Conservation (phyloP, 768 basidiomycete species). For the Leccinum olivaceopallidum region DNA sequence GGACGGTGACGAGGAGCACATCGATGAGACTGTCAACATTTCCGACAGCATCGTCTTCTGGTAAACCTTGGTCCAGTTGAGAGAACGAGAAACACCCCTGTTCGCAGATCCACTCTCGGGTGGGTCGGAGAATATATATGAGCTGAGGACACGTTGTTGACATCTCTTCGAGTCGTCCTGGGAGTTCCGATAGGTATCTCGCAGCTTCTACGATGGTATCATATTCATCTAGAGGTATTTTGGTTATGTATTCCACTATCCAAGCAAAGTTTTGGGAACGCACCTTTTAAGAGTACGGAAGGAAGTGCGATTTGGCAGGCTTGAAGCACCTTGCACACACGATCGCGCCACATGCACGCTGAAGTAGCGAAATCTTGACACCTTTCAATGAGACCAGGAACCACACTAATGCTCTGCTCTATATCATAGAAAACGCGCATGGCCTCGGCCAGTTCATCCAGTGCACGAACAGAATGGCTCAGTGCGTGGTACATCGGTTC, state of each 20-base stretch:
- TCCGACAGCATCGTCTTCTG: constrained; percentile 1
- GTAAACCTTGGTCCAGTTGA: neutral
- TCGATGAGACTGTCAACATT: constrained; percentile 52
- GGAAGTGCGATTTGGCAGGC: constrained; percentile 24
- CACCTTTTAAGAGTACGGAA: constrained; percentile 41
- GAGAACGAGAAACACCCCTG: constrained; percentile 28
- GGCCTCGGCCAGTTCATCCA: constrained; percentile 40
- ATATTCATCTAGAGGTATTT: constrained; percentile 37
- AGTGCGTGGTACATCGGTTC: constrained; percentile 23
- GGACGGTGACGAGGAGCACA: constrained; percentile 62
- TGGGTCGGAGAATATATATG: constrained; percentile 29
- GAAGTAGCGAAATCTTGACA: constrained; percentile 26
- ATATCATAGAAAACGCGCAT: constrained; percentile 36
- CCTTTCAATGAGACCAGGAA: constrained; percentile 30
- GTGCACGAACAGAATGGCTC: constrained; percentile 25
- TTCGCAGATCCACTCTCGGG: constrained; percentile 31
- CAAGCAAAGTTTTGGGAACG: constrained; percentile 1
- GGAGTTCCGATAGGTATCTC: constrained; percentile 24
- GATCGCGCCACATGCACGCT: constrained; percentile 30
- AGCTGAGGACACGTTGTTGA: constrained; percentile 28
- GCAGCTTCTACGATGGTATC: constrained; percentile 31
- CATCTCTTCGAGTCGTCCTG: constrained; percentile 29
- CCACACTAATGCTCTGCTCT: constrained; percentile 19
- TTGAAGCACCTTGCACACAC: constrained; percentile 23
- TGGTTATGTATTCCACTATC: neutral